Conservation (phyloP, 768 basidiomycete genomes). For the Candolleomyces aberdarensis region DNA sequence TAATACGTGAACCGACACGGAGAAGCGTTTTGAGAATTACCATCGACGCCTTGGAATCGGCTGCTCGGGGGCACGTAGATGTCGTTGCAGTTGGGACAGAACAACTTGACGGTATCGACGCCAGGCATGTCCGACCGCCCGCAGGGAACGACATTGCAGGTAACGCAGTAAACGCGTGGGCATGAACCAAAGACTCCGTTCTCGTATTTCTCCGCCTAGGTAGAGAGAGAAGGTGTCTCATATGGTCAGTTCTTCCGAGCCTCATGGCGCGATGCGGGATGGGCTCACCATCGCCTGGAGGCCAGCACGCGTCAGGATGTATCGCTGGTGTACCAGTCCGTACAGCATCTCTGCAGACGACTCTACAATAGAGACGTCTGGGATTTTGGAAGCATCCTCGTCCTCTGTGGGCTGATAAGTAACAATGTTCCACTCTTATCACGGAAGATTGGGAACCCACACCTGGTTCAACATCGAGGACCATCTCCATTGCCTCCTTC, state of each 20-base stretch:
- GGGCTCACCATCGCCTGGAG: constrained; percentile 85
- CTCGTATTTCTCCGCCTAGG: constrained; percentile 95
- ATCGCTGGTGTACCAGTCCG: constrained; percentile 96
- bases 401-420: constrained; percentile 42
- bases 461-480: constrained; percentile 99
- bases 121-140: constrained; percentile 96
- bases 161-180: constrained; percentile 91
- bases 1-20: neutral
- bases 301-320: constrained; percentile 92
- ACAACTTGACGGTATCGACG: constrained; percentile 95
- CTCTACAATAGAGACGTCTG: constrained; percentile 97
- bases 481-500: constrained; percentile 99
- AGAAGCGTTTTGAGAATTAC: constrained; percentile 39
- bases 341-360: constrained; percentile 96
- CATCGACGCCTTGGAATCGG: constrained; percentile 94
- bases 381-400: constrained; percentile 94
- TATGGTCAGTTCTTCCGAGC: constrained; percentile 2
- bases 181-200: constrained; percentile 87
- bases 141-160: constrained; percentile 88
- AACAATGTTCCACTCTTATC: constrained; percentile 3
- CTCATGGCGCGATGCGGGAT: constrained; percentile 9
- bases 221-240: constrained; percentile 5
- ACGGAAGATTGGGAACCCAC: constrained; percentile 29
- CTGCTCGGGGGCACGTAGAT: constrained; percentile 95
- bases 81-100: constrained; percentile 97